phyloP scores from a whole-genome alignment of 352 stramenopile species.

The Phytophthora sp. region DNA sequence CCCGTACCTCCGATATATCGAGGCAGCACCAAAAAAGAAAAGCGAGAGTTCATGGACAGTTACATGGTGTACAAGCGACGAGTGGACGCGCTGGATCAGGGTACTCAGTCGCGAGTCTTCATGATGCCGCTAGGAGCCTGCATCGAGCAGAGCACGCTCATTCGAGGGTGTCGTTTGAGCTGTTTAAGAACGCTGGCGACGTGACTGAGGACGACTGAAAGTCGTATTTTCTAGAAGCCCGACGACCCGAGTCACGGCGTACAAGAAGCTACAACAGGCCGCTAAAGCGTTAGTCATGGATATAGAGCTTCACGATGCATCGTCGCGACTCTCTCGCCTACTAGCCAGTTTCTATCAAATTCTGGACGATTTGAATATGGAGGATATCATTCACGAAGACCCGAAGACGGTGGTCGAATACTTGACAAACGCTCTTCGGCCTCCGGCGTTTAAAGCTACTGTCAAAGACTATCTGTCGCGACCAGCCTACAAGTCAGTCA shows the following conservation, averaged over 20 bases:
- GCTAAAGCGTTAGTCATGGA: neutral
- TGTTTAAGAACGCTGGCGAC: constrained; percentile 1
- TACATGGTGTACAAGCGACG: constrained; percentile 2
- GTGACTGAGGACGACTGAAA: constrained; percentile 10
- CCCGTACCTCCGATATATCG: neutral
- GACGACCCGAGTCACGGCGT: constrained; percentile 4
- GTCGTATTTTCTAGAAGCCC: constrained; percentile 2
- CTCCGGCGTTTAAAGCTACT: neutral
- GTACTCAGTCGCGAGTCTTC: neutral
- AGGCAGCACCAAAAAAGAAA: constrained; percentile 7
- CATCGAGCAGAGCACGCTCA: constrained; percentile 3
- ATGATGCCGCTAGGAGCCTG: neutral
- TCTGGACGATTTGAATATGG: constrained; percentile 1
- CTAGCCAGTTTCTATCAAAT: constrained; percentile 5
- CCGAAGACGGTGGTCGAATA: constrained; percentile 4
- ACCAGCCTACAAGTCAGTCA: neutral
- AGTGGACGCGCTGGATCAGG: neutral
- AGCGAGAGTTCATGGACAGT: constrained; percentile 3
- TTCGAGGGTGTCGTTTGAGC: constrained; percentile 1
- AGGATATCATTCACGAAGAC: constrained; percentile 1
- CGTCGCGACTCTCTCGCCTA: neutral
- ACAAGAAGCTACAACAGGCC: constrained; percentile 2
- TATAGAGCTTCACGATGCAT: constrained; percentile 3
- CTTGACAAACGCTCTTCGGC: neutral
- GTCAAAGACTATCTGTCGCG: constrained; percentile 5